phyloP scores from a whole-genome alignment of 306 rosid genomes.

The Vachellia pachyceras region DNA sequence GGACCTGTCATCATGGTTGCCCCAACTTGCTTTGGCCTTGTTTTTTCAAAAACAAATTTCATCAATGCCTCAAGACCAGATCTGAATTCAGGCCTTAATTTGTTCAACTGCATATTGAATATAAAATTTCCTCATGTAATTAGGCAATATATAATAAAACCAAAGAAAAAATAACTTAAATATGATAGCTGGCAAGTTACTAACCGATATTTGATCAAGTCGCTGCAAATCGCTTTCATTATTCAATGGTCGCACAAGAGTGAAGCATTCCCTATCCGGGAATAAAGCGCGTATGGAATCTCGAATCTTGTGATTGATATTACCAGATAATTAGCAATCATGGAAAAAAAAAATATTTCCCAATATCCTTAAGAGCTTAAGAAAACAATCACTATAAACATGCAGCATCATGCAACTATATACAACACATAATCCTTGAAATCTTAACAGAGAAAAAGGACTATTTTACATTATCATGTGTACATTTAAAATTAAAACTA shows the following conservation, averaged over 20 bases:
- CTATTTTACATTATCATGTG: neutral
- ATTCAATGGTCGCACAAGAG: constrained; percentile 92
- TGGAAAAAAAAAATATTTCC: constrained; percentile 10
- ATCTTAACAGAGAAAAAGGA: neutral
- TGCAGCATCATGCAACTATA: neutral
- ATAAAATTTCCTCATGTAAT: constrained; percentile 24
- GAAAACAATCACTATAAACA: neutral
- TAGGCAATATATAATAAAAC: neutral
- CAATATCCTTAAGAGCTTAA: constrained; percentile 1
- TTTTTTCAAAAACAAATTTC: constrained; percentile 87
- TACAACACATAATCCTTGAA: neutral
- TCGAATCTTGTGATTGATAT: constrained; percentile 67
- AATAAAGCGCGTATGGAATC: constrained; percentile 91
- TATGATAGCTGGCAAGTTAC: constrained; percentile 30
- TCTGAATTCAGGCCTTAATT: constrained; percentile 87
- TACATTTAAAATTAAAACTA: neutral
- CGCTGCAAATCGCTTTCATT: constrained; percentile 85
- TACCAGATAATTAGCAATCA: constrained; percentile 42
- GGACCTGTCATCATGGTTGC: constrained; percentile 98
- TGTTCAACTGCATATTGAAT: constrained; percentile 62
- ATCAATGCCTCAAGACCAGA: constrained; percentile 82
- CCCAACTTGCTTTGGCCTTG: constrained; percentile 97
- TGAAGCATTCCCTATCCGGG: constrained; percentile 96
- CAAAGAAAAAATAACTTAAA: neutral
- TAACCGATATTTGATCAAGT: constrained; percentile 82